phyloP scores from a whole-genome alignment of 2,329 filamentous ascomycete species.

The Aspergillus chevalieri region DNA sequence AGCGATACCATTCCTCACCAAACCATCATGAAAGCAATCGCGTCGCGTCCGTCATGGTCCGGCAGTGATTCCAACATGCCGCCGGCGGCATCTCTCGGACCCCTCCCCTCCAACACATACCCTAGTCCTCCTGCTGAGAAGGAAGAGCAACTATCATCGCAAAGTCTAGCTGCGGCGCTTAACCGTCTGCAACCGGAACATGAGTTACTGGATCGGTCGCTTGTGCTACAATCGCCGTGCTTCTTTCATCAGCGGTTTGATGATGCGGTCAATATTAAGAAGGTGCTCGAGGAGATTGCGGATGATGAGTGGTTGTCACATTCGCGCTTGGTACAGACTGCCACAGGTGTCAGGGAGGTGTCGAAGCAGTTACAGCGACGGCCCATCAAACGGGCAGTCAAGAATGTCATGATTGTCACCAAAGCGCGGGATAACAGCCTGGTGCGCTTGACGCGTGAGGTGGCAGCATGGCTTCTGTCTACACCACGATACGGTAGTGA shows the following conservation, averaged over 20 bases:
- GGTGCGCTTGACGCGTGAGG: conserved; percentile 79
- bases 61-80: conserved; percentile 53
- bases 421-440: conserved; percentile 94
- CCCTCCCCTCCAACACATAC: conserved; percentile 43
- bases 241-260: conserved; percentile 98
- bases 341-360: conserved; percentile 88
- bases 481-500: conserved; percentile 86
- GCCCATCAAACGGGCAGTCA: conserved; percentile 85
- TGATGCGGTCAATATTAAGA: conserved; percentile 89
- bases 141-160: conserved; percentile 41
- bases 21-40: conserved; percentile 75
- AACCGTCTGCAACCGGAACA: conserved; percentile 43
- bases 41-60: conserved; percentile 53
- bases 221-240: conserved; percentile 82
- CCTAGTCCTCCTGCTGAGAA: conserved; percentile 20
- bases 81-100: conserved; percentile 57
- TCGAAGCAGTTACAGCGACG: conserved; percentile 89
- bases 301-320: conserved; percentile 86
- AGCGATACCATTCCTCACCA: conserved; percentile 67
- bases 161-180: conserved; percentile 58
- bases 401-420: conserved; percentile 96
- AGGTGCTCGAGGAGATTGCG: conserved; percentile 88
- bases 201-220: conserved; percentile 40
- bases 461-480: conserved; percentile 78
- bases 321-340: conserved; percentile 88